Evolutionary conservation across 768 basidiomycete species (phyloP).

Genomic region (Hemileccinum impolitum): DNA sequence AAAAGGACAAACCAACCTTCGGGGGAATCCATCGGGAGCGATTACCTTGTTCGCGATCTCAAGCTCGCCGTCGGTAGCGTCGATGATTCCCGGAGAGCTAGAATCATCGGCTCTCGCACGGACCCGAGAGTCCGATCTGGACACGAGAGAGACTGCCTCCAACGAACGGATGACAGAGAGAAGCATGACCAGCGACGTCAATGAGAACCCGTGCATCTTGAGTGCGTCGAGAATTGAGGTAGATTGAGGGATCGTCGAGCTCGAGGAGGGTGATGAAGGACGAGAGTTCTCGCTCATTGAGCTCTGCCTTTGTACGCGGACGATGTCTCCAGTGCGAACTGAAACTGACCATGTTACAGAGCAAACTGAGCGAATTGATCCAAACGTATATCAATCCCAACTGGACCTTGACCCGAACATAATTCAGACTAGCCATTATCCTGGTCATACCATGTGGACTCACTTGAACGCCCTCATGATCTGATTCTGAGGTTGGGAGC

Average conservation of each 20-base stretch:
- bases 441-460: neutral
- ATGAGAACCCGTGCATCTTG: conserved; percentile 22
- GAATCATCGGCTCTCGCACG: conserved; percentile 1
- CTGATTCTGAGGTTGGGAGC: no score
- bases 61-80: conserved; percentile 31
- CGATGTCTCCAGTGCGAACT: conserved; percentile 3
- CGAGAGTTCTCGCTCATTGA: neutral
- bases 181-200: conserved; percentile 10
- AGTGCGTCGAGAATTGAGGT: conserved; percentile 6
- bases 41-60: conserved; percentile 42
- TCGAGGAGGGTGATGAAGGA: neutral
- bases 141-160: conserved; percentile 18
- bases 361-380: neutral
- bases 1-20: conserved; percentile 28
- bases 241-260: conserved; percentile 15
- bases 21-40: conserved; percentile 48
- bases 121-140: conserved; percentile 3
- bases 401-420: neutral
- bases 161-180: conserved; percentile 11
- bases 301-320: conserved; percentile 10
- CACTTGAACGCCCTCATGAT: no score
- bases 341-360: conserved; percentile 7
- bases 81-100: conserved; percentile 12
- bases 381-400: neutral
- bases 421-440: neutral